Evolutionary conservation across 192 early-diverging fungal species (phyloP).

Genomic region (Gaertneriomyces semiglobifer): DNA sequence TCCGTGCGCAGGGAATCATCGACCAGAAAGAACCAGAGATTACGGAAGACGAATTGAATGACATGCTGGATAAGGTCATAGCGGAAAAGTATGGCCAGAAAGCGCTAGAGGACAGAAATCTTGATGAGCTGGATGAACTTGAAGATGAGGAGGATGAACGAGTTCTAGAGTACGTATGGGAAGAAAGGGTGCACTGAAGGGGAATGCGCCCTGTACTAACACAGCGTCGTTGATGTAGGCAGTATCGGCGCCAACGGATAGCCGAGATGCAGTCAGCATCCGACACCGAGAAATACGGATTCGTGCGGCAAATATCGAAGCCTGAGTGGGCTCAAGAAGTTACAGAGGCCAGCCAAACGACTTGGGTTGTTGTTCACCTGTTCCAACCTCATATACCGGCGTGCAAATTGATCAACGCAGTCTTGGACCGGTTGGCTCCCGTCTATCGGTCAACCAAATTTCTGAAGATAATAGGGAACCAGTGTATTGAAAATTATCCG

Average conservation of each 20-base stretch:
- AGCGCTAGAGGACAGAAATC: conserved; percentile 54
- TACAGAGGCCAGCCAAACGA: conserved; percentile 81
- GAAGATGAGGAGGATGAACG: conserved; percentile 91
- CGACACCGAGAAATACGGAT: conserved; percentile 76
- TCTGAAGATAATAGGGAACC: conserved; percentile 84
- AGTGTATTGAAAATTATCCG: conserved; percentile 94
- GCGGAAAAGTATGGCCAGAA: conserved; percentile 56
- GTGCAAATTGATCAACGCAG: conserved; percentile 78
- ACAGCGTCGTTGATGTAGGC: not conserved
- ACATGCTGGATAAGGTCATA: conserved; percentile 71
- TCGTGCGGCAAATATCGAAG: conserved; percentile 82
- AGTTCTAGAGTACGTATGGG: conserved; percentile 67
- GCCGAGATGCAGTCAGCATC: conserved; percentile 76
- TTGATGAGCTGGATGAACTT: conserved; percentile 75
- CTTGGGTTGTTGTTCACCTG: conserved; percentile 66
- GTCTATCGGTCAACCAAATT: conserved; percentile 89
- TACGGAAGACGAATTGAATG: conserved; percentile 71
- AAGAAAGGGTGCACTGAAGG: conserved; percentile 19
- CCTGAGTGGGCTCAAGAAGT: conserved; percentile 88
- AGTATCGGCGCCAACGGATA: conserved; percentile 63
- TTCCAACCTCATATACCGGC: conserved; percentile 72
- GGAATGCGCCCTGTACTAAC: not conserved
- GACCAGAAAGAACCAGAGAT: conserved; percentile 68
- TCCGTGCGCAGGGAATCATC: conserved; percentile 87
- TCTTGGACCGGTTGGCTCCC: conserved; percentile 67